Base-by-base conservation (phyloP, 495 filamentous ascomycete species). In the Geopyxis carbonaria region DNA sequence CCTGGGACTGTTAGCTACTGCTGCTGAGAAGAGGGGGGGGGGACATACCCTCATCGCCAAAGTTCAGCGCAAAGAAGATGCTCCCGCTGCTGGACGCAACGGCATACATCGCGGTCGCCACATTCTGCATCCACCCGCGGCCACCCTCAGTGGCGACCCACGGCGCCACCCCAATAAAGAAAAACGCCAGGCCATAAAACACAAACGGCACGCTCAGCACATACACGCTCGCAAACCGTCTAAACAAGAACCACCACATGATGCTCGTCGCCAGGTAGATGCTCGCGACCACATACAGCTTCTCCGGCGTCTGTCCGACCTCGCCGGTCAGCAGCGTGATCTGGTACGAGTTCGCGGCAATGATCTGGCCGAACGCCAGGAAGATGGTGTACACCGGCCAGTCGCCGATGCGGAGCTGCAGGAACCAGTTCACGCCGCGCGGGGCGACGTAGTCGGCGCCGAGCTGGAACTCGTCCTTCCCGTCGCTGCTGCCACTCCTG, bases 371-470 rank as follows among this genome's bases (percentile, higher is more conserved):
- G 51, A 80, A 61, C 32, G 75, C 75, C 13, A 80, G 62, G 28
- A 81, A 60, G 41, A 84, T 65, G 4, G 75, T 70, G 57, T 84
- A 84, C 5, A 82, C 45, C 0, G 78, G 78, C 78, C 78, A 84
- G 46, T 78, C 72, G 13, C 62, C 56, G 29, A 65, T 43, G 16
- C 61, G 59, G 42, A 46, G 50, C 40, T 54, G 47, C 31, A 69
- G 38, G 22, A 61, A 22, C 35, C 69, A 73, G 45, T 65, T 70
- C 11, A 82, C 42, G 0, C 78, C 76, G 2, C 65, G 73, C 2
- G 78, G 78, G 21, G 76, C 72, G 31, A 70, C 59, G 56, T 80
- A 82, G 38, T 72, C 64, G 10, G 63, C 60, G 10, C 74, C 72
- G 21, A 82, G 63, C 42, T 72, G 53, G 50, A 79, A 82, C 44